Evolutionary conservation across 495 filamentous ascomycete genomes (phyloP), one percentile per base, ranked within the genome.

Genomic region (Trichoderma reesei): DNA sequence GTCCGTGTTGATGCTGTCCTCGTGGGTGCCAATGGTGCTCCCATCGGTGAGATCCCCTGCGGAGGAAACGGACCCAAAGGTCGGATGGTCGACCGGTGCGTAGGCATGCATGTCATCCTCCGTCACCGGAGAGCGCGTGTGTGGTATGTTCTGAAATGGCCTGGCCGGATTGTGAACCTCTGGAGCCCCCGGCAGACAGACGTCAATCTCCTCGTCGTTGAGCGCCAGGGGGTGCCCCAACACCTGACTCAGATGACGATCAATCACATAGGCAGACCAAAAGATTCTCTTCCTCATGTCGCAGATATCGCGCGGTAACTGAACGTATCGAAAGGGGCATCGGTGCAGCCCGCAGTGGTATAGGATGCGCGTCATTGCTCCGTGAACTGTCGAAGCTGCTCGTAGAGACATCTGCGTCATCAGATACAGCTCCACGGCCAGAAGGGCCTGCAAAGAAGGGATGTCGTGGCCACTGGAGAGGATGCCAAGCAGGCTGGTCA

Each of bases 271-370:
- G 8, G 51, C 51, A 14, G 51, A 56, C 51, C 51, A 56, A 14
- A 56, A 56, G 51, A 56, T 56, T 31, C 51, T 10, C 31, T 56
- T 56, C n/a, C 51, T 56, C 51, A 56, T 56, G 51, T 56, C 51
- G 31, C 51, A 56, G 1, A 56, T 56, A 14, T 56, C 51, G 26
- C 51, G 51, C 26, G 51, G 51, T 9, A 56, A n/a, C 51, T 56
- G 51, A n/a, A 56, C 51, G 26, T 56, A 56, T 34, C 51, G 51
- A 14, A 56, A 56, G 51, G 51, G 51, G 51, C 51, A 56, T 34
- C 51, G 31, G 51, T 56, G 51, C 20, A 56, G 20, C 2, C 51
- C 51, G 51, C 51, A 56, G 51, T 56, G 51, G 18, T 56, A 56
- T 34, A 56, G 51, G 26, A 56, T 56, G 20, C 51, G 51, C 6